Conservation (phyloP, 177 flowering plant species). For the Vitis hybrid region DNA sequence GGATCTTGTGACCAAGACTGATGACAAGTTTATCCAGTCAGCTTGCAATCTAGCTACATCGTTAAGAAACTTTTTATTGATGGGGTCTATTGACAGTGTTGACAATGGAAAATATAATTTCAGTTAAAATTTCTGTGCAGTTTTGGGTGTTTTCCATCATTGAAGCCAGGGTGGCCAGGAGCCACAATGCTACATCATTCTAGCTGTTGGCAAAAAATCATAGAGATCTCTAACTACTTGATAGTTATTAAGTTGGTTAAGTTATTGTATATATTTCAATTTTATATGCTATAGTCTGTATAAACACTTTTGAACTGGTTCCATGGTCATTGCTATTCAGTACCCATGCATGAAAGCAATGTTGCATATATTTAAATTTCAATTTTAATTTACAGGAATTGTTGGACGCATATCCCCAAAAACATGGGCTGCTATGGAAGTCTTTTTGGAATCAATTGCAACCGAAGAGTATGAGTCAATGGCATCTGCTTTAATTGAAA, state of each 20-base stretch:
- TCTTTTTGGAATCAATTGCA: conserved; percentile 71
- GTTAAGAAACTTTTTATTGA: too few species aligned
- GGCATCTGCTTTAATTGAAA: conserved; percentile 87
- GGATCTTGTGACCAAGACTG: too few species aligned
- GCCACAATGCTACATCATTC: too few species aligned
- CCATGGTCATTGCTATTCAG: not conserved
- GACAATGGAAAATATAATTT: too few species aligned
- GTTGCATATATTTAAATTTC: not conserved
- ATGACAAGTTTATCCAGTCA: too few species aligned
- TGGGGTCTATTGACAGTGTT: too few species aligned
- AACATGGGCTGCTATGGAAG: conserved; percentile 94
- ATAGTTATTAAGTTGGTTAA: not conserved
- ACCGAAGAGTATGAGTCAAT: conserved; percentile 82
- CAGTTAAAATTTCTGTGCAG: too few species aligned
- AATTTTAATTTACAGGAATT: conserved; percentile 60
- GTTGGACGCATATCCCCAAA: conserved; percentile 96
- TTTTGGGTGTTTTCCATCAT: too few species aligned
- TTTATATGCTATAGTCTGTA: not conserved
- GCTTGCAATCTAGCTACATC: too few species aligned
- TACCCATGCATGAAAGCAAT: not conserved
- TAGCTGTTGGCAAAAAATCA: too few species aligned
- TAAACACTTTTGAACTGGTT: not conserved
- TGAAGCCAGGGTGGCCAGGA: too few species aligned
- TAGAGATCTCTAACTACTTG: too few species aligned
- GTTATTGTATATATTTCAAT: not conserved